Evolutionary conservation across 1,284 basidiomycete genomes (phyloP), one percentile per base, ranked within the genome.

Genomic region (Takashimella koratensis): DNA sequence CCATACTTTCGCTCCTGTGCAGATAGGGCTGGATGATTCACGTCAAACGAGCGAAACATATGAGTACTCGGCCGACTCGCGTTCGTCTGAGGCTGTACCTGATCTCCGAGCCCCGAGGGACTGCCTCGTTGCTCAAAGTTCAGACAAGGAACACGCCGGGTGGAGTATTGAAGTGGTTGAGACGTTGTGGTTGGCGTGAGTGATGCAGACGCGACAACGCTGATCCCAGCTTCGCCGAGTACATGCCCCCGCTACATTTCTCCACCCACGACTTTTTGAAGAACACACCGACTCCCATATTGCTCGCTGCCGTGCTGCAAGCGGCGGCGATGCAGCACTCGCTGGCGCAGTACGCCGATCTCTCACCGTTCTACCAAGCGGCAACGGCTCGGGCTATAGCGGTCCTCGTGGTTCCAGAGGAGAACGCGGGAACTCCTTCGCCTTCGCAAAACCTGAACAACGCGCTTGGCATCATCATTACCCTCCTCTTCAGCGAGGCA

Each of bases 241-340:
- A 48, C 40, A 53, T 53, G 52, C 52, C 52, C 10, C 21, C 43
- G 5, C 47, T 53, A 13, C 52, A 53, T 24, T 53, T 53, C 46
- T 45, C 43, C 4, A 47, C 52, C 16, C 43, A 45, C 22, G 30
- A 24, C 12, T 26, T 53, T 16, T 53, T 45, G 16, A 24, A 43
- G 23, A 22, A 43, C 23, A 21, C 39, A 16, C 52, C 52, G 10
- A 49, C 52, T 4, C 52, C 52, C 21, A 16, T 53, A 21, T 41
- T 53, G 19, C 22, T 45, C 19, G 46, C 47, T 12, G 22, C 52
- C 4, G 41, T 53, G 27, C 47, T 53, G 6, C 48, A 43, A 41
- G 52, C 43, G 2, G 30, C 52, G 20, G 20, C 52, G 11, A 45
- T 40, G 21, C 52, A 53, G 21, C 43, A 53, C 22, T 40, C 52